phyloP scores from a whole-genome alignment of 164 flowering plant species.

The Litsea cubeba region DNA sequence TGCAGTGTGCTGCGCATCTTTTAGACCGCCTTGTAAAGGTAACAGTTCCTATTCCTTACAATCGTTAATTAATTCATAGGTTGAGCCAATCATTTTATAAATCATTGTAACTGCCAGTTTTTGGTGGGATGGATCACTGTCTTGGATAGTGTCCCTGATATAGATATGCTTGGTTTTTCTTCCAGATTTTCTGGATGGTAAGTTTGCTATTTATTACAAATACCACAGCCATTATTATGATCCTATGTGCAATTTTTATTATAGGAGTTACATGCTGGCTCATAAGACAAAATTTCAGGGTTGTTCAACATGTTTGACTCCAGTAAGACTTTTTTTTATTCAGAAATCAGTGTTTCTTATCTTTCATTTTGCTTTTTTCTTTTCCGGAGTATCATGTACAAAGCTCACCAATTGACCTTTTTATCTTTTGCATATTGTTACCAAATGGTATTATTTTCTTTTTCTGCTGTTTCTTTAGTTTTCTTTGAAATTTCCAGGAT shows the following conservation, averaged over 20 bases:
- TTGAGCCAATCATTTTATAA: slow-evolving; percentile 43
- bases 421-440: too few relatives aligned
- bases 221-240: neutral
- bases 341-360: too few relatives aligned
- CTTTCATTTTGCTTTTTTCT: too few relatives aligned
- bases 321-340: too few relatives aligned
- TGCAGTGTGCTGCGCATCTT: too few relatives aligned
- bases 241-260: neutral
- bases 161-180: slow-evolving; percentile 97
- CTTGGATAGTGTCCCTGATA: slow-evolving; percentile 93
- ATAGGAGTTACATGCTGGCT: neutral
- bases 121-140: slow-evolving; percentile 99
- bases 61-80: neutral
- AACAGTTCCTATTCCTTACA: neutral
- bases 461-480: too few relatives aligned
- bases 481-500: too few relatives aligned
- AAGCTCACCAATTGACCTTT: too few relatives aligned
- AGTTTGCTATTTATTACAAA: neutral
- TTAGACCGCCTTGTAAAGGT: too few relatives aligned
- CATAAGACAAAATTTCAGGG: slow-evolving; percentile 38
- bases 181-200: slow-evolving; percentile 95
- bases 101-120: slow-evolving; percentile 90
- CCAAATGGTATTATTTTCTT: too few relatives aligned
- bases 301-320: slow-evolving; percentile 31
- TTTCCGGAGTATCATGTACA: too few relatives aligned